Percentiles rank a stretch among this genome's conserved stretches.
phyloP scores from a whole-genome alignment of 1,284 basidiomycete species.

The Melampsora abietis-canadensis region DNA sequence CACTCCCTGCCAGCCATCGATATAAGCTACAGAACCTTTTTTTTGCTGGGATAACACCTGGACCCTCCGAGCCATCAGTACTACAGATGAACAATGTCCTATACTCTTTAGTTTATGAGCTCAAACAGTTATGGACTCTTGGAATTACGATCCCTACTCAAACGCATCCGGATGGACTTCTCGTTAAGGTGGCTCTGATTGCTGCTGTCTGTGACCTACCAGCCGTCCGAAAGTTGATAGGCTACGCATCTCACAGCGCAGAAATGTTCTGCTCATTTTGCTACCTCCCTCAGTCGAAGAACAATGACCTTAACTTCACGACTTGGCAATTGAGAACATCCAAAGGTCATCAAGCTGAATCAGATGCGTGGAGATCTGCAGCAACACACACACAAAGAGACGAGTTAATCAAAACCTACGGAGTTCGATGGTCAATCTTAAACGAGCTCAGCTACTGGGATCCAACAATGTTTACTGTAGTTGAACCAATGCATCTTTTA shows the following conservation, averaged over 20 bases:
- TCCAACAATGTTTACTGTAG: conserved; percentile 32
- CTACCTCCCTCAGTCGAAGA: conserved; percentile 18
- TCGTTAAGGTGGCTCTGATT: conserved; percentile 22
- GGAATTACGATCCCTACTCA: conserved; percentile 19
- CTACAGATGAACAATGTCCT: conserved; percentile 33
- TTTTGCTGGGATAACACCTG: conserved; percentile 37
- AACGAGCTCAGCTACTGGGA: conserved; percentile 32
- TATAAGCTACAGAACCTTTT: conserved; percentile 35
- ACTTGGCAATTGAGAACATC: conserved; percentile 2
- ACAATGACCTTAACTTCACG: conserved; percentile 6
- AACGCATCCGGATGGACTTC: background rate
- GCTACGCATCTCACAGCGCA: conserved; percentile 32
- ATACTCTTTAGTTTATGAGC: conserved; percentile 13
- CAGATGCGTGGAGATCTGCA: conserved; percentile 23
- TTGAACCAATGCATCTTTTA: conserved; percentile 36
- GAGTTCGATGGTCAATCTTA: conserved; percentile 29
- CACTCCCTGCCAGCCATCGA: conserved; percentile 28
- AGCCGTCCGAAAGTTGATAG: conserved; percentile 32
- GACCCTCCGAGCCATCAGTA: conserved; percentile 21
- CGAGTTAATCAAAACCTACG: background rate
- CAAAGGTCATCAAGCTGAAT: conserved; percentile 21
- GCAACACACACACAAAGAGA: conserved; percentile 14
- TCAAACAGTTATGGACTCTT: conserved; percentile 15
- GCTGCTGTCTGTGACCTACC: conserved; percentile 28
- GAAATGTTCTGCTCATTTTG: conserved; percentile 32